Conservation (phyloP, 352 stramenopile genomes). For the Phytophthora multivora region DNA sequence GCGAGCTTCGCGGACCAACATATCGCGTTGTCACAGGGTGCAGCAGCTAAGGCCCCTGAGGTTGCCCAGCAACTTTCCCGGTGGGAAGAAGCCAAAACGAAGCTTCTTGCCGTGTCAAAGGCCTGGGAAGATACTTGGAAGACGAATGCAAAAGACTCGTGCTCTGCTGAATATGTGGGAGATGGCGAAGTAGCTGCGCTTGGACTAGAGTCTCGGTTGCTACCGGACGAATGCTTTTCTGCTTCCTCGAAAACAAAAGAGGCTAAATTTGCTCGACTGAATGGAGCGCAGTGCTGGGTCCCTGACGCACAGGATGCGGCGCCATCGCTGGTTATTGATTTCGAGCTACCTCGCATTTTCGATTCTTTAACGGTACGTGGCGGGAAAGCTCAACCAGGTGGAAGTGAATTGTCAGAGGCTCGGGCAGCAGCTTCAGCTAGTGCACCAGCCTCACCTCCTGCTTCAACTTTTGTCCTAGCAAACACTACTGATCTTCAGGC, state of each 20-base stretch:
- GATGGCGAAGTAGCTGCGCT: conserved; percentile 57
- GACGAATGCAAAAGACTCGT: conserved; percentile 16
- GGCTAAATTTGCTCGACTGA: conserved; percentile 63
- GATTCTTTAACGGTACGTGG: conserved; percentile 67
- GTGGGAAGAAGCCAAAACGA: conserved; percentile 46
- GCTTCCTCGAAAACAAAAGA: conserved; percentile 63
- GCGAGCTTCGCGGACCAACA: conserved; percentile 54
- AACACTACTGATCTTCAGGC: conserved; percentile 36
- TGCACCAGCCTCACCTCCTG: neutral
- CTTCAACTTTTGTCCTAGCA: conserved; percentile 57
- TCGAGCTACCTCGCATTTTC: conserved; percentile 73
- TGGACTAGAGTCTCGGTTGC: conserved; percentile 61
- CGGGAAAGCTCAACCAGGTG: conserved; percentile 38
- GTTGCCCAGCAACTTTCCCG: conserved; percentile 13
- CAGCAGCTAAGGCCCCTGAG: conserved; percentile 12
- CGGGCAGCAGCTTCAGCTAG: conserved; percentile 1
- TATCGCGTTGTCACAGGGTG: conserved; percentile 17
- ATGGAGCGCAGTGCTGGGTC: conserved; percentile 63
- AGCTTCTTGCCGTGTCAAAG: conserved; percentile 32
- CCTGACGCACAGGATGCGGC: conserved; percentile 53
- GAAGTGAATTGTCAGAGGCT: conserved; percentile 8
- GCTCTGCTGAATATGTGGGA: conserved; percentile 35
- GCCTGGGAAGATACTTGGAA: conserved; percentile 47
- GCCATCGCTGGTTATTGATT: conserved; percentile 69
- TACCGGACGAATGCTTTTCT: conserved; percentile 62